Base-by-base conservation (phyloP, 2,329 filamentous ascomycete genomes). In the Coniochaeta hoffmannii region DNA sequence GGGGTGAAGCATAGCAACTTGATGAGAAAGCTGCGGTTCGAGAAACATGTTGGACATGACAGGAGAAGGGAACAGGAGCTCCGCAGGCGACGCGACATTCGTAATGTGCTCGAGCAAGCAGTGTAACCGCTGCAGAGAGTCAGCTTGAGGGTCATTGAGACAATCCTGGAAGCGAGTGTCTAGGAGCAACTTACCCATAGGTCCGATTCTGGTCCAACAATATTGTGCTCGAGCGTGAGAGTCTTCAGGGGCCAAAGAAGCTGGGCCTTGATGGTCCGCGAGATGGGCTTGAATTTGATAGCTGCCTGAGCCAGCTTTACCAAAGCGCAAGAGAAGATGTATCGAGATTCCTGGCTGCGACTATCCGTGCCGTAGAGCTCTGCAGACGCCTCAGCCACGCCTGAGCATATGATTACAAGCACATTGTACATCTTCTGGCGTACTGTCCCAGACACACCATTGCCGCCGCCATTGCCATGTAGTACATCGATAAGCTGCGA, bases 381-480 rank as follows among this genome's bases (percentile, higher is more conserved):
- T 3, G 54, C 34, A 3, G 59, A 52, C 14, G 55, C 36, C 4
- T 60, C 59, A 22, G 63, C 55, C 8, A 63, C 49, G 10, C 62
- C 56, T 17, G 61, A 56, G 53, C 62, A 64, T n/a, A 65, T 56
- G 17, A 64, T 53, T 26, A 60, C 56, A 19, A 63, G 65, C 58
- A 38, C 64, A 49, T 56, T 65, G 63, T 57, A 64, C 59, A 63
- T 58, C 56, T 68, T 68, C 49, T 66, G 59, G 53, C 50, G 54
- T 15, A 65, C 35, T 1, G 59, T 56, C 19, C 30, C 53, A 10
- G 62, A 59, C 10, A 56, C 35, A 5, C 49, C 49, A 31, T 50
- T 9, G 57, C 57, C 12, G 78, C 57, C 17, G 70, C 66, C 14
- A 77, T 51, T 28, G 14, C 49, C 22, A 28, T n/a, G 28, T 8